A percentile compares a stretch with the other conserved stretches of the same genome.
Conservation (phyloP, 1,139 yeast species). For the Candida tetrigidarum region DNA sequence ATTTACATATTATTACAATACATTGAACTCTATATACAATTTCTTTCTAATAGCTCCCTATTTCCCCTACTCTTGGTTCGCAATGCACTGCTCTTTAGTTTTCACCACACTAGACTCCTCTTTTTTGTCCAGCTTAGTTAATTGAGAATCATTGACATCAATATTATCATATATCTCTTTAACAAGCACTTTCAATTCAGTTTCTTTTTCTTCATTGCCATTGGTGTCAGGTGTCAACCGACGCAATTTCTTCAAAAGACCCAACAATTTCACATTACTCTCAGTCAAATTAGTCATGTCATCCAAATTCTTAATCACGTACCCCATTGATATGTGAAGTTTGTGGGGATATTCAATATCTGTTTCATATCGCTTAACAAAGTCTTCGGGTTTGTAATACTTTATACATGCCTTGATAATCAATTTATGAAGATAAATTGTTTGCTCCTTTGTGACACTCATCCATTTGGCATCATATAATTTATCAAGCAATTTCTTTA, state of each 20-base stretch:
- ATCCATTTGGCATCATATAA: slow-evolving; percentile 33
- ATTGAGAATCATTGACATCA: too few species aligned
- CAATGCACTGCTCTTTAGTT: too few species aligned
- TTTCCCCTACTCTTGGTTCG: too few species aligned
- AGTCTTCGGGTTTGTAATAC: slow-evolving; percentile 30
- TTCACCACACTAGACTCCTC: too few species aligned
- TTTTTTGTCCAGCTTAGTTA: too few species aligned
- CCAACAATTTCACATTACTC: slow-evolving; percentile 24
- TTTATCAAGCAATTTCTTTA: slow-evolving; percentile 26
- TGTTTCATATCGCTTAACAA: slow-evolving; percentile 13
- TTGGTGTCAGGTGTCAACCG: slow-evolving; percentile 17
- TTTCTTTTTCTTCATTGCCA: slow-evolving; percentile 9
- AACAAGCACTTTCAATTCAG: slow-evolving; percentile 4
- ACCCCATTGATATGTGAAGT: slow-evolving; percentile 27
- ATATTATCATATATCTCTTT: slow-evolving; percentile 10
- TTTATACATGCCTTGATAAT: slow-evolving; percentile 36
- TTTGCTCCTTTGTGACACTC: slow-evolving; percentile 17
- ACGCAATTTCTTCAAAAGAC: slow-evolving; percentile 23
- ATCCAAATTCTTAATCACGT: slow-evolving; percentile 23
- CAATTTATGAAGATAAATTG: slow-evolving; percentile 26
- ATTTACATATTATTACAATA: not conserved
- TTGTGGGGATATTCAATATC: slow-evolving; percentile 21
- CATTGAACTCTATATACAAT: not conserved
- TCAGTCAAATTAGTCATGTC: slow-evolving; percentile 21
- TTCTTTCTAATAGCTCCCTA: too few species aligned